Base-by-base conservation (phyloP, 2,329 filamentous ascomycete genomes). In the Ascochyta fabae region DNA sequence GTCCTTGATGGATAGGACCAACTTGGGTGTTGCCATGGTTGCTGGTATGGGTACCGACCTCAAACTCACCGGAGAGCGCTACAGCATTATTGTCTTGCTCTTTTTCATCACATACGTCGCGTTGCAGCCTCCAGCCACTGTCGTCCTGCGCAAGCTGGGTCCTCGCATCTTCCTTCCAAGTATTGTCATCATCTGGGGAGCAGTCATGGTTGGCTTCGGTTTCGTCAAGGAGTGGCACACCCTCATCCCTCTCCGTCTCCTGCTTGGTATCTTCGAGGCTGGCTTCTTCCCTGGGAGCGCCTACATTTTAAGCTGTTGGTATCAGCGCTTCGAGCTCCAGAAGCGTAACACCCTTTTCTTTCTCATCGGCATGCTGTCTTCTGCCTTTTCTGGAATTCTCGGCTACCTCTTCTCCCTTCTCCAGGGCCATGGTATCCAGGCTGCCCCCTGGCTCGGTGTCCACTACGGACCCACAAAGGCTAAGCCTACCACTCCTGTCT, bases 281-380 rank as follows among this genome's bases (percentile, higher is more conserved):
- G 69, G 68, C 7, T 65, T 72, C 48, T 72, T 71, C 42, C 68
- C 68, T 9, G 68, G 58, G 51, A 56, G 54, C 2, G 58, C 82
- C 16, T 85, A 83, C 65, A 79, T 85, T 46, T 76, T 86, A 7
- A 84, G 82, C 1, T 83, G 83, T 71, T 87, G 84, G 83, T 87
- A 87, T 60, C 81, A 81, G 45, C 77, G 81, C 19, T 79, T 81
- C 42, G 84, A 86, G 63, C 73, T 81, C 53, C 82, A 84, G 46
- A 84, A 80, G 49, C 76, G 84, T 6, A 79, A 85, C 48, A 81
- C 82, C 3, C 71, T 86, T n/a, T 87, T 86, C 66, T 86, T 80
- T 65, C 59, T 65, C 50, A 65, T 65, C 7, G 65, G 64, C 33
- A 66, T 65, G 64, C 41, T 68, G 33, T 64, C 64, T 1, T 66